Percentiles rank a stretch among this genome's conserved stretches.
Evolutionary conservation across 371 early-diverging fungal species (phyloP).

Genomic region (Mortierella sp.): DNA sequence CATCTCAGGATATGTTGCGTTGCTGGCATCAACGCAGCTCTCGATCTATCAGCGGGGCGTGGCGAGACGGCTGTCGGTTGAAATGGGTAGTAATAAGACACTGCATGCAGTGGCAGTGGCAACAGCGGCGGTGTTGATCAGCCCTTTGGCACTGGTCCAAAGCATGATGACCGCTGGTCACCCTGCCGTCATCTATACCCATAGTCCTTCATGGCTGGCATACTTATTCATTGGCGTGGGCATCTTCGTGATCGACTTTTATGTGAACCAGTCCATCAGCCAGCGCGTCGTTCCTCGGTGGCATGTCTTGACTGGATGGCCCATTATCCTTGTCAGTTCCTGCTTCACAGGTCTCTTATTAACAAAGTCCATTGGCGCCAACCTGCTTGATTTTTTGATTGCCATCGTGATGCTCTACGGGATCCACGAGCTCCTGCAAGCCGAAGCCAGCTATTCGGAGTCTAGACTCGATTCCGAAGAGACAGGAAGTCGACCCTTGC

Average conservation of each 20-base stretch:
- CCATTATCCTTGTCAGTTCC: conserved; percentile 39
- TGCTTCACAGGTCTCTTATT: conserved; percentile 44
- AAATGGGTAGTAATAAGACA: conserved; percentile 44
- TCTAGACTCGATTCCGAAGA: conserved; percentile 39
- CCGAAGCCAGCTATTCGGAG: conserved; percentile 27
- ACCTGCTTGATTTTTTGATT: conserved; percentile 46
- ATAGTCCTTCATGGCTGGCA: conserved; percentile 32
- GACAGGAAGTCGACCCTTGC: conserved; percentile 28
- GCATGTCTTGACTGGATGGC: conserved; percentile 54
- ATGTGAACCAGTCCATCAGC: conserved; percentile 49
- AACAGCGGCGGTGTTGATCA: conserved; percentile 30
- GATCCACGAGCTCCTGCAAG: conserved; percentile 44
- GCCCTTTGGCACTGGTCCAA: conserved; percentile 49
- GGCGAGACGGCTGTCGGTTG: conserved; percentile 41
- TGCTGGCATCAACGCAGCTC: conserved; percentile 39
- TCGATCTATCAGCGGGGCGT: conserved; percentile 47
- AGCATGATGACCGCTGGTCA: conserved; percentile 6
- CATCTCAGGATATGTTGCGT: conserved; percentile 32
- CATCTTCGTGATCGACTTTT: conserved; percentile 51
- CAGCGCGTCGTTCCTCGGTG: conserved; percentile 43
- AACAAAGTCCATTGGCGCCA: conserved; percentile 49
- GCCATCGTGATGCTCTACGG: conserved; percentile 51
- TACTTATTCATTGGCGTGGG: conserved; percentile 41
- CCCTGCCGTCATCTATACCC: conserved; percentile 18
- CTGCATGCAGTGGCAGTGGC: conserved; percentile 41